Percentiles rank a stretch among this genome's conserved stretches.
Conservation (phyloP, 2,329 filamentous ascomycete species). For the Diaporthe destruens region DNA sequence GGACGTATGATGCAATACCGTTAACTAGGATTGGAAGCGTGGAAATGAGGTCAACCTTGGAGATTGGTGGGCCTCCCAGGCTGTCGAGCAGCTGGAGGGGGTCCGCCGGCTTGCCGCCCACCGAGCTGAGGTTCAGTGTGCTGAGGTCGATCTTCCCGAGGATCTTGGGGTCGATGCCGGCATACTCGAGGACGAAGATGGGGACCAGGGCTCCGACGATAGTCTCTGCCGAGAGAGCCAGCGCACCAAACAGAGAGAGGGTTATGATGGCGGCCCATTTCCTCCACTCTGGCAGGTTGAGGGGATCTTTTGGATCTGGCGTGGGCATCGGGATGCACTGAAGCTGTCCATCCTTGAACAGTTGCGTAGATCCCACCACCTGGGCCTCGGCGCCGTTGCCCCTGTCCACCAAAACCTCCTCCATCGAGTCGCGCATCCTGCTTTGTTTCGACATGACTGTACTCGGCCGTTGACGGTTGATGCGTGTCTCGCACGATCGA, state of each 20-base stretch:
- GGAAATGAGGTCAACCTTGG: conserved; percentile 44
- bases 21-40: conserved; percentile 45
- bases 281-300: conserved; percentile 45
- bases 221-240: conserved; percentile 44
- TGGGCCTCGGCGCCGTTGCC: conserved; percentile 31
- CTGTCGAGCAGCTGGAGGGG: conserved; percentile 41
- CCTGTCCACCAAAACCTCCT: conserved; percentile 35
- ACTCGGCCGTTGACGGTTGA: background rate
- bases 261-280: conserved; percentile 45
- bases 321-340: conserved; percentile 43
- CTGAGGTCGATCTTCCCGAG: conserved; percentile 44
- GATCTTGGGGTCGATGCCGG: conserved; percentile 44
- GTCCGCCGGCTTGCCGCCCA: conserved; percentile 39
- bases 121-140: conserved; percentile 42
- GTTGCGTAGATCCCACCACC: conserved; percentile 42
- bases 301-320: conserved; percentile 42
- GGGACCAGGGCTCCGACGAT: conserved; percentile 44
- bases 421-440: conserved; percentile 37
- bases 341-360: conserved; percentile 41
- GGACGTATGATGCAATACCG: conserved; percentile 44
- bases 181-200: conserved; percentile 46
- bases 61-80: conserved; percentile 41
- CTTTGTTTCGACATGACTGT: conserved; percentile 17
- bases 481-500: conserved; percentile 11
- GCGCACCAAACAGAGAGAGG: conserved; percentile 45